These are phyloP conservation scores for Phytophthora brassicae DNA, from an alignment of 352 stramenopile genomes.

Conservation along the genomic window DNA sequence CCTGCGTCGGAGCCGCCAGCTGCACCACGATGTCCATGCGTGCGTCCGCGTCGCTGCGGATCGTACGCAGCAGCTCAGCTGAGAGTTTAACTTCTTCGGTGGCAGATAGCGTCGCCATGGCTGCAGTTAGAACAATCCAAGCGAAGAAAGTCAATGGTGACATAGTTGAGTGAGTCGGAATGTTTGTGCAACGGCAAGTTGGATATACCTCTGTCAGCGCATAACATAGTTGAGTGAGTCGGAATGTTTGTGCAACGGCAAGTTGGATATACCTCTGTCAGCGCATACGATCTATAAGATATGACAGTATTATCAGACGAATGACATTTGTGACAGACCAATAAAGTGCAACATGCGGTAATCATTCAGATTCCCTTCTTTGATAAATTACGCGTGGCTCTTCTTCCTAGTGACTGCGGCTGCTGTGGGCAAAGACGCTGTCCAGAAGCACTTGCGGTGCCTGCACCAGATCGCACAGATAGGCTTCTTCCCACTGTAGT, in stretches of 20 bases:
- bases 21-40: conserved; percentile 57
- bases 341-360: neutral
- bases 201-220: conserved; percentile 6
- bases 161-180: conserved; percentile 5
- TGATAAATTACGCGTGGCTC: conserved; percentile 9
- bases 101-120: conserved; percentile 13
- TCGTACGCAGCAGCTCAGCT: conserved; percentile 27
- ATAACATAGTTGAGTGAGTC: conserved; percentile 2
- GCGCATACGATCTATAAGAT: conserved; percentile 13
- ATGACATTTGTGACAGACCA: conserved; percentile 2
- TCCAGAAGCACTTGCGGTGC: conserved; percentile 29
- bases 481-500: conserved; percentile 47
- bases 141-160: neutral
- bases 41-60: conserved; percentile 29
- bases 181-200: conserved; percentile 7
- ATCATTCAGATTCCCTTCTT: conserved; percentile 4
- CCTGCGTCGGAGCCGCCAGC: conserved; percentile 41
- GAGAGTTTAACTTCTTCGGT: conserved; percentile 43
- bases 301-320: conserved; percentile 12
- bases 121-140: neutral
- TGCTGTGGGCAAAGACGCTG: conserved; percentile 22
- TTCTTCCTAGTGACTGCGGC: neutral
- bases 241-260: conserved; percentile 10
- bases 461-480: conserved; percentile 43
- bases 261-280: conserved; percentile 8